Evolutionary conservation across 495 filamentous ascomycete species (phyloP).

Genomic region (Aspergillus hancockii): DNA sequence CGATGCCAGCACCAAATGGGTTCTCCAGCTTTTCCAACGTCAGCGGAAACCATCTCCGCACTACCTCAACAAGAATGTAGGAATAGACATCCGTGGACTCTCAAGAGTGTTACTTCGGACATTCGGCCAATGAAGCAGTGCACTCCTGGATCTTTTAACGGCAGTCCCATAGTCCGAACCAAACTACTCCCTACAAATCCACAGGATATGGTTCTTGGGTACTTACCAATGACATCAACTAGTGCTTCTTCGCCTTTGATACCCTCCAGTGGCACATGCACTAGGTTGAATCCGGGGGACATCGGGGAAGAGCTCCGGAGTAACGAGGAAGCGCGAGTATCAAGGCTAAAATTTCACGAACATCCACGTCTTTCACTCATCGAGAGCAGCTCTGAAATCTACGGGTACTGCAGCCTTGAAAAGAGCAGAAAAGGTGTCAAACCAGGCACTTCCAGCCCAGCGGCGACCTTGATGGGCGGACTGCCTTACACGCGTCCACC

Average conservation of each 20-base stretch:
- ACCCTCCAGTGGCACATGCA: constrained; percentile 16
- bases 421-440: constrained; percentile 25
- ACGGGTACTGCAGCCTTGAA: constrained; percentile 39
- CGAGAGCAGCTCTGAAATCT: constrained; percentile 30
- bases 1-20: constrained; percentile 21
- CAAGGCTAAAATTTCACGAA: constrained; percentile 26
- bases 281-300: constrained; percentile 24
- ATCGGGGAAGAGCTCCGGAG: constrained; percentile 25
- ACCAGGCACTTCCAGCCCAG: constrained; percentile 15
- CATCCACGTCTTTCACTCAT: constrained; percentile 26
- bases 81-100: constrained; percentile 13
- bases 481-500: constrained; percentile 37
- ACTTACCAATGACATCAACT: constrained; percentile 28
- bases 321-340: constrained; percentile 12
- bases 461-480: constrained; percentile 36
- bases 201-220: constrained; percentile 35
- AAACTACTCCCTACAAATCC: constrained; percentile 21
- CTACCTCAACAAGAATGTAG: constrained; percentile 17
- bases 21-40: constrained; percentile 11
- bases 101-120: constrained; percentile 12
- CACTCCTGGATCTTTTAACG: constrained; percentile 19
- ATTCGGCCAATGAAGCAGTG: constrained; percentile 10
- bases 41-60: constrained; percentile 20
- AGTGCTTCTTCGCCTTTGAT: constrained; percentile 18
- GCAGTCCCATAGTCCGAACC: constrained; percentile 18